These are phyloP conservation scores for Blastobotrys petasosporus DNA, from an alignment of 1,139 yeast species.

Conservation along the genomic window DNA sequence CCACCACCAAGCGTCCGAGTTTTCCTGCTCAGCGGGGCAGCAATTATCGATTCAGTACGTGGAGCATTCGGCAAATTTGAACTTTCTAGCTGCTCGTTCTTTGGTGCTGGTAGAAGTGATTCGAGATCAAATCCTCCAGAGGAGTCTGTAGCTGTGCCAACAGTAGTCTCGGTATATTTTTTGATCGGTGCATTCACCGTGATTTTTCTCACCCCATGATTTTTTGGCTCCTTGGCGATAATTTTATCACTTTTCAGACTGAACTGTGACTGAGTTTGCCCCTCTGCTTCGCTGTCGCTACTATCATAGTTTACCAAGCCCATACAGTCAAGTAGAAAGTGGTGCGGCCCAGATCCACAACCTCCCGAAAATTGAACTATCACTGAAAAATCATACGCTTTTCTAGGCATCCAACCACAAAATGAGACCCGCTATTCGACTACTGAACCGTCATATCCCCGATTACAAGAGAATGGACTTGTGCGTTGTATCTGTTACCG, in stretches of 20 bases:
- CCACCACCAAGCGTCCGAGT: slow-evolving; percentile 25
- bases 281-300: not conserved
- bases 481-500: not conserved
- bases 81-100: not conserved
- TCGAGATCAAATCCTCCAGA: not conserved
- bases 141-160: not conserved
- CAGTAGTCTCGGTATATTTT: too few species aligned
- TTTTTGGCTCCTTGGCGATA: too few species aligned
- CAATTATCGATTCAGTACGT: not conserved
- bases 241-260: not conserved
- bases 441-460: slow-evolving; percentile 2
- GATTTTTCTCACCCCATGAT: too few species aligned
- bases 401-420: not conserved
- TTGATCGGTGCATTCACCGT: too few species aligned
- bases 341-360: too few species aligned
- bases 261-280: not conserved
- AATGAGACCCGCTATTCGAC: slow-evolving; percentile 3
- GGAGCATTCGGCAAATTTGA: not conserved
- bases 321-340: not conserved
- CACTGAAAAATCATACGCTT: too few species aligned
- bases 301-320: slow-evolving; percentile 20
- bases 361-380: too few species aligned
- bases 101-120: slow-evolving; percentile 7
- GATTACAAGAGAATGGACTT: slow-evolving; percentile 10
- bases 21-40: slow-evolving; percentile 17